Conservation (phyloP, 352 stramenopile genomes). For the Globisporangium takayamanum region DNA sequence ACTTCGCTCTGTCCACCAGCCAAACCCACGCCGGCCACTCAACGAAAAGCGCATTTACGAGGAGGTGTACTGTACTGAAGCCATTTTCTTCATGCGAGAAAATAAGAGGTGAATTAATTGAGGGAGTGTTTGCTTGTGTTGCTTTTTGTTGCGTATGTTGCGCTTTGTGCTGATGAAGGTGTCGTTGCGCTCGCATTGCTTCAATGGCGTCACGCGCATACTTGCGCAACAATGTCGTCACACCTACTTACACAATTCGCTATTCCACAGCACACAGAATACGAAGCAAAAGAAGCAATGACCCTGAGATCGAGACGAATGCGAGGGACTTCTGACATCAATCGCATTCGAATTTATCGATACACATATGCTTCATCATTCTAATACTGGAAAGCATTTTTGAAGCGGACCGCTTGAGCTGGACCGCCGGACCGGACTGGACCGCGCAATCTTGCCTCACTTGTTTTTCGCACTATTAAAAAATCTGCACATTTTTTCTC, state of each 20-base stretch:
- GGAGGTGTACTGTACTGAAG: not conserved
- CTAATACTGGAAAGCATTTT: not conserved
- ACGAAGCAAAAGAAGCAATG: too few species aligned
- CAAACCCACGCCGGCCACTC: not conserved
- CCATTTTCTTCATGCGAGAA: not conserved
- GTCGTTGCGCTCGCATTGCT: too few species aligned
- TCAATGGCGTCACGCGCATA: too few species aligned
- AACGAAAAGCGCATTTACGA: constrained; percentile 1
- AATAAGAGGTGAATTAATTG: not conserved
- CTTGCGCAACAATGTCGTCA: too few species aligned
- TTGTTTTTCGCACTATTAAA: not conserved
- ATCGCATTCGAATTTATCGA: not conserved
- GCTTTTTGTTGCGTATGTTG: too few species aligned
- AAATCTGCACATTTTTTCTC: not conserved
- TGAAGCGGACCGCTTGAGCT: too few species aligned
- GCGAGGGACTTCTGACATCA: not conserved
- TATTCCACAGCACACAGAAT: too few species aligned
- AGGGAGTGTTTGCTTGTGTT: not conserved
- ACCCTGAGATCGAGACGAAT: too few species aligned
- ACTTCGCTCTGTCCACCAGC: constrained; percentile 23
- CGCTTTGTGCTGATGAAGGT: too few species aligned
- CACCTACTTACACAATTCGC: too few species aligned
- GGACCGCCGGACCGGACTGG: too few species aligned
- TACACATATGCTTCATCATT: not conserved
- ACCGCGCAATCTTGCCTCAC: too few species aligned